Base-by-base conservation (phyloP, 257 asterid species). In the Fraxinus excelsior region DNA sequence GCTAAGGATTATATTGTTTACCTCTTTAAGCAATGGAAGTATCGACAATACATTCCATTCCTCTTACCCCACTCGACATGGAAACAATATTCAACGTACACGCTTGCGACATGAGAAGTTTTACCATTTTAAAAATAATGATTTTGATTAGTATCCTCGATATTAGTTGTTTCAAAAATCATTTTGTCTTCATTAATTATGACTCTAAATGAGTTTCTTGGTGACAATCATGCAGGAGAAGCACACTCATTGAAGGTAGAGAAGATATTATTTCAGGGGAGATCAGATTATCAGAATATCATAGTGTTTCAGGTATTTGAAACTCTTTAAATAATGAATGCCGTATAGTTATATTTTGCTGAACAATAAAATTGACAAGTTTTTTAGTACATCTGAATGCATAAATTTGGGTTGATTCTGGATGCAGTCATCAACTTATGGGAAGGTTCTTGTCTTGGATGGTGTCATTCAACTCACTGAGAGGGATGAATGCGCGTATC, bases 401-500 rank as follows among this genome's bases (percentile, higher is more conserved):
- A 23, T 80, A 35, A 73, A 56, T 80, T 79, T 51, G 78, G 73
- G 78, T 70, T 67, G 79, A 25, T 21, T 67, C 37, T 83, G 83
- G 51, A 65, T 89, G 84, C 89, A 95, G 99, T 93, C 99, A 21
- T 73, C 97, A 11, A 91, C 97, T 56, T 95, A 95, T 53, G 99
- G 99, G 31, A 95, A 95, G 83, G 98, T 95, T 82, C 99, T 95
- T 75, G 94, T 93, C 76, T 80, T 95, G 91, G 99, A 95, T 79
- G 98, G 99, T 81, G 99, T 95, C 37, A 95, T 95, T 82, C 99
- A 95, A 76, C 91, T 95, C 46, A 95, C 99, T 0, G 99, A 95
- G 86, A 93, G 99, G 86, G 99, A 95, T 85, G 99, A 95, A 86
- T 95, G 99, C 84, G 97, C 99, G 77, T 95, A 95, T 77, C 99